Conservation (phyloP, 1,139 yeast genomes). For the Geotrichum reessii region DNA sequence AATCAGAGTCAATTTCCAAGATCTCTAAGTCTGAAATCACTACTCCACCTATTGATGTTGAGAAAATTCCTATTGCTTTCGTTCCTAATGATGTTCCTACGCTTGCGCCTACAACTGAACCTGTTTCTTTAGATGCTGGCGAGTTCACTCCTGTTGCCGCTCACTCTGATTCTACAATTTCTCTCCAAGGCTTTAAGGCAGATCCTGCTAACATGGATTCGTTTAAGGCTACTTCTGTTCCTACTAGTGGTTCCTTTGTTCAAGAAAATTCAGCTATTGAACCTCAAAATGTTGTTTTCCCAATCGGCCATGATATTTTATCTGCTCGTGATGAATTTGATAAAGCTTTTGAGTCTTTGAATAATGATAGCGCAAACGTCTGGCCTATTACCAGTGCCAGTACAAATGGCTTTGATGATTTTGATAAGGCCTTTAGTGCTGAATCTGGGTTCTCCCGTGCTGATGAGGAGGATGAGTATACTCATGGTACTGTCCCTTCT, state of each 20-base stretch:
- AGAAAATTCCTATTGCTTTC: not conserved
- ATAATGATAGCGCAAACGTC: not conserved
- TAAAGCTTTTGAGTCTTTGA: not conserved
- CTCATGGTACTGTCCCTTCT: not conserved
- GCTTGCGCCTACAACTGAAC: constrained; percentile 11
- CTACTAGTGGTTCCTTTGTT: not conserved
- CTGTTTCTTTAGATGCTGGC: constrained; percentile 1
- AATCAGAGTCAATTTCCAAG: not conserved
- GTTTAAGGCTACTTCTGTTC: not conserved
- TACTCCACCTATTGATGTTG: not conserved
- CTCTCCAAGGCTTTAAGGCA: constrained; percentile 6
- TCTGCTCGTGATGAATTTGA: constrained; percentile 1
- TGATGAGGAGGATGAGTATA: not conserved
- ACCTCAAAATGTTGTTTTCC: not conserved
- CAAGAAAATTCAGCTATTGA: not conserved
- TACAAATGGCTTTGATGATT: constrained; percentile 2
- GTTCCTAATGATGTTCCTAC: not conserved
- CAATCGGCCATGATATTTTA: not conserved
- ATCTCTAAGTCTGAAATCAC: not conserved
- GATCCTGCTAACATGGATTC: not conserved
- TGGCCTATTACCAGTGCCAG: not conserved
- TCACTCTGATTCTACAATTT: constrained; percentile 9
- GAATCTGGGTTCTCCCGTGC: not conserved
- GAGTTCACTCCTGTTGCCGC: constrained; percentile 4
- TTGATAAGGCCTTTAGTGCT: constrained; percentile 6